phyloP scores from a whole-genome alignment of 176 grass and related monocot species.

The Raddia guianensis region DNA sequence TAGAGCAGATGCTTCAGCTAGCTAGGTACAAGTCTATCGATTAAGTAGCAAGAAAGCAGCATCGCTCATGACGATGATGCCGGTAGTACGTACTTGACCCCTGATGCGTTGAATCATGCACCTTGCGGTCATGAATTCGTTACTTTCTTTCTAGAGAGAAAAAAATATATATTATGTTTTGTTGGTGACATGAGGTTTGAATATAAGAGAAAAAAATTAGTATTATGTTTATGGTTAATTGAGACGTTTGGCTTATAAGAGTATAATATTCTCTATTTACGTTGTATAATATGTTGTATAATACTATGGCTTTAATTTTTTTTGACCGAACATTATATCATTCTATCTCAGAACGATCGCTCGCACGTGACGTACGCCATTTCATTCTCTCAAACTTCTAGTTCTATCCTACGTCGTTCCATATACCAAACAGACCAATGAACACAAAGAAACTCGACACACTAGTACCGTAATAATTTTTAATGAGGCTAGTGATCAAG shows the following conservation, averaged over 20 bases:
- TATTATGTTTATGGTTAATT: no score
- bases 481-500: conserved; percentile 3
- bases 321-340: no score
- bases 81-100: not conserved
- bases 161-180: not conserved
- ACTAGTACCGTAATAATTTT: not conserved
- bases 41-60: conserved; percentile 32
- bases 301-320: no score
- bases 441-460: not conserved
- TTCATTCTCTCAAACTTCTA: no score
- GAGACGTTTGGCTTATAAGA: no score
- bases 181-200: no score
- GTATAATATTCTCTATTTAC: no score
- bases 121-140: conserved; percentile 2
- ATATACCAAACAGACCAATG: no score
- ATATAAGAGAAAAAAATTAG: not conserved
- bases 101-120: conserved; percentile 1
- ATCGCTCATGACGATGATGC: not conserved
- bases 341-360: no score
- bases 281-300: no score
- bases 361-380: no score
- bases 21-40: conserved; percentile 24
- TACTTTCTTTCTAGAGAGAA: not conserved
- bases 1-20: conserved; percentile 39
- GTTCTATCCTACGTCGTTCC: no score